Conservation (phyloP, 2,329 filamentous ascomycete genomes). For the Ophiostoma australiae region DNA sequence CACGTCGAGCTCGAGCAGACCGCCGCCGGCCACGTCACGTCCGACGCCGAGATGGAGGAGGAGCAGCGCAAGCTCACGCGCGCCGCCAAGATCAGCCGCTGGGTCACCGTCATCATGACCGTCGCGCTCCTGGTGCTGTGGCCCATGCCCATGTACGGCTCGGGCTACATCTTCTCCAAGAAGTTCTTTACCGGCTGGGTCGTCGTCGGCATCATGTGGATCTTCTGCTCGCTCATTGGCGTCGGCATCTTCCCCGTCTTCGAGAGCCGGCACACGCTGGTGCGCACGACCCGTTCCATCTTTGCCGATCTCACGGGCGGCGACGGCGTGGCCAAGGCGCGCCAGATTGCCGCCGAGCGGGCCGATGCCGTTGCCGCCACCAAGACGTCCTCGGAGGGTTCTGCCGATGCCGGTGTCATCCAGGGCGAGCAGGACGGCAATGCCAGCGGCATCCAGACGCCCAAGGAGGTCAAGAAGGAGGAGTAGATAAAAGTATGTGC, state of each 20-base stretch:
- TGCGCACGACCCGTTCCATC: conserved; percentile 57
- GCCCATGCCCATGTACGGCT: conserved; percentile 89
- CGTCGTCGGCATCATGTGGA: conserved; percentile 70
- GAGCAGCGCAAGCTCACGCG: conserved; percentile 37
- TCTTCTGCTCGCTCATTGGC: conserved; percentile 65
- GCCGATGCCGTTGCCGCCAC: conserved; percentile 17
- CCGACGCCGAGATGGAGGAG: conserved; percentile 31
- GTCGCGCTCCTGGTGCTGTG: conserved; percentile 72
- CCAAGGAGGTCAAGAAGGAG: background rate
- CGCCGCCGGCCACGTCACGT: conserved; percentile 39
- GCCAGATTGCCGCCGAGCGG: conserved; percentile 27
- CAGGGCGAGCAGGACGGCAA: conserved; percentile 2
- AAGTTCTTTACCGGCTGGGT: conserved; percentile 81
- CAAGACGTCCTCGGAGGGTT: background rate
- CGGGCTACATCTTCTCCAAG: conserved; percentile 74
- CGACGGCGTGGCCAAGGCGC: conserved; percentile 30
- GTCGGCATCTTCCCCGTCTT: conserved; percentile 79
- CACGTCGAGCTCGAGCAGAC: conserved; percentile 62
- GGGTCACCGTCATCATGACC: conserved; percentile 32
- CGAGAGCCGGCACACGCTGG: conserved; percentile 67
- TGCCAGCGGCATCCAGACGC: conserved; percentile 1
- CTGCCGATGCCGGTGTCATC: conserved; percentile 11
- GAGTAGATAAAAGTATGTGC: background rate
- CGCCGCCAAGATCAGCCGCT: conserved; percentile 36
- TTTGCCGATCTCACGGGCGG: conserved; percentile 54